Conservation (phyloP, 352 stramenopile genomes). For the Phytophthora brassicae region DNA sequence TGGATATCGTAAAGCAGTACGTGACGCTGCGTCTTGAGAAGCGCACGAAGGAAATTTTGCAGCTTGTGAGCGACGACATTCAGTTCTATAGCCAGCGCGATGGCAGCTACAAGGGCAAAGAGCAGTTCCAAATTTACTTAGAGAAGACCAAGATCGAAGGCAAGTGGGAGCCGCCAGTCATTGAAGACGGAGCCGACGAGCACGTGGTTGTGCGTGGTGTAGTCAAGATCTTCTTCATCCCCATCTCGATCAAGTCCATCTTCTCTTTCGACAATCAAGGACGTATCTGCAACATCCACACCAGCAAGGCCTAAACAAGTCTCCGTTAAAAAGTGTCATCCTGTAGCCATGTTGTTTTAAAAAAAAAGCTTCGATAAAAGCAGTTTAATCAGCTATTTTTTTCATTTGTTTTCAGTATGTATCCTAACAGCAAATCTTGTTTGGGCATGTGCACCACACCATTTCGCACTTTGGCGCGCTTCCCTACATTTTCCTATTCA, state of each 20-base stretch:
- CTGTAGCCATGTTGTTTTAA: not conserved
- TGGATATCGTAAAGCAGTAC: constrained; percentile 49
- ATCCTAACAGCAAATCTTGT: no score
- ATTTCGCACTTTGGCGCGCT: no score
- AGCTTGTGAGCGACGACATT: constrained; percentile 59
- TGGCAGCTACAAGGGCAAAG: constrained; percentile 46
- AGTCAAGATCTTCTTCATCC: constrained; percentile 58
- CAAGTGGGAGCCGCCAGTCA: constrained; percentile 37
- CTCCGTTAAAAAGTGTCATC: not conserved
- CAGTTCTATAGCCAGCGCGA: constrained; percentile 55
- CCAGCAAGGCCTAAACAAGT: constrained; percentile 47
- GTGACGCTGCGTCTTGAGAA: constrained; percentile 44
- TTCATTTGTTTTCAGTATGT: no score
- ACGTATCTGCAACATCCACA: constrained; percentile 53
- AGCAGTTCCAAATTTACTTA: constrained; percentile 45
- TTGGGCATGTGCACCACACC: no score
- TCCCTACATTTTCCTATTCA: no score
- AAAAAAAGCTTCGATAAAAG: no score
- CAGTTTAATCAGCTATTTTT: no score
- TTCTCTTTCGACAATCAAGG: constrained; percentile 45
- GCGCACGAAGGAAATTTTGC: constrained; percentile 38
- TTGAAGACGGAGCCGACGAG: constrained; percentile 48
- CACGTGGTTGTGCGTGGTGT: constrained; percentile 51
- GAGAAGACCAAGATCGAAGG: constrained; percentile 58
- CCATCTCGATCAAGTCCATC: constrained; percentile 52